Percentiles rank a stretch among this genome's conserved stretches.
These are phyloP conservation scores for Diplogelasinospora grovesii DNA, from an alignment of 495 filamentous ascomycete species.

Conservation along the genomic window DNA sequence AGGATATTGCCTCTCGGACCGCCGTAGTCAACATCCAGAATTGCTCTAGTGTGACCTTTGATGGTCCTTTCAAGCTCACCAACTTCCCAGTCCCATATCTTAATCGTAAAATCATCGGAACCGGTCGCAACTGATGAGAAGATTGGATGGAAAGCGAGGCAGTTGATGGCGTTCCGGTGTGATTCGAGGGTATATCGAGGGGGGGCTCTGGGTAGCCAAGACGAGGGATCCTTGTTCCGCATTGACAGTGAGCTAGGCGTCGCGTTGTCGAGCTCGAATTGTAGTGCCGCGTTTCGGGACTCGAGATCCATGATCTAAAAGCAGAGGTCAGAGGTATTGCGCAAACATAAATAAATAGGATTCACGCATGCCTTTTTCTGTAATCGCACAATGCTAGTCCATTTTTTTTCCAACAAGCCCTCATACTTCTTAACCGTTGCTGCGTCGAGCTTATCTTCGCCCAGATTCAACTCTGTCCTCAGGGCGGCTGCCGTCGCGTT, in stretches of 20 bases:
- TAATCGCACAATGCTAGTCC: slow-evolving; percentile 78
- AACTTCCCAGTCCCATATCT: slow-evolving; percentile 95
- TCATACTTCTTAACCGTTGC: slow-evolving; percentile 77
- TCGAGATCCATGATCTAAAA: slow-evolving; percentile 85
- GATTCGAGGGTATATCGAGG: slow-evolving; percentile 73
- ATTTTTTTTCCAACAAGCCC: slow-evolving; percentile 82
- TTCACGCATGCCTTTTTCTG: slow-evolving; percentile 76
- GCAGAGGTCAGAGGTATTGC: slow-evolving; percentile 24
- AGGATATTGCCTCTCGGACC: slow-evolving; percentile 74
- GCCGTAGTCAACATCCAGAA: slow-evolving; percentile 82
- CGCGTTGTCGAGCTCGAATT: slow-evolving; percentile 72
- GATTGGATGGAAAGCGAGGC: slow-evolving; percentile 85
- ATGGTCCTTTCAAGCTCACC: slow-evolving; percentile 83
- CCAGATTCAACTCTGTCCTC: slow-evolving; percentile 53
- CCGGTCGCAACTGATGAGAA: slow-evolving; percentile 85
- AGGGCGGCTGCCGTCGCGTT: slow-evolving; percentile 56
- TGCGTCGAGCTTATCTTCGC: slow-evolving; percentile 60
- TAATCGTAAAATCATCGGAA: slow-evolving; percentile 76
- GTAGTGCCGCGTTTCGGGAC: slow-evolving; percentile 57
- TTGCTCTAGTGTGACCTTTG: slow-evolving; percentile 83
- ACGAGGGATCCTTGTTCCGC: slow-evolving; percentile 69
- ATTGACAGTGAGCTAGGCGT: slow-evolving; percentile 61
- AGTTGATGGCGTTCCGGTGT: slow-evolving; percentile 70
- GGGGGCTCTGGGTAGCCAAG: slow-evolving; percentile 74
- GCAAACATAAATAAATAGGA: no score